Percentiles rank a stretch among this genome's conserved stretches.
These are phyloP conservation scores for Aphanoascus verrucosus DNA, from an alignment of 2,329 filamentous ascomycete genomes.

Conservation along the genomic window DNA sequence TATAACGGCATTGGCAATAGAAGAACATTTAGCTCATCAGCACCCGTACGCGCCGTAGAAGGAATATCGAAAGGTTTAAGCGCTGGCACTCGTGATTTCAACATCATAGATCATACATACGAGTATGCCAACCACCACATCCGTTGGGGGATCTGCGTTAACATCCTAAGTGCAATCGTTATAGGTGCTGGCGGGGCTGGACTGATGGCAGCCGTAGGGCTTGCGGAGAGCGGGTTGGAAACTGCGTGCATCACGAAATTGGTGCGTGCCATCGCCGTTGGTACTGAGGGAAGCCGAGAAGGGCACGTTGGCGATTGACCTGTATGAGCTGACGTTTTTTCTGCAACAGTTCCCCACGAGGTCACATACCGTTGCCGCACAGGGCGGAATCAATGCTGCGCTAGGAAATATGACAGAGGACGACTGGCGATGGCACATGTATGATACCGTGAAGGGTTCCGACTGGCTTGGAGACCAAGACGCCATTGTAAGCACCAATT, in stretches of 20 bases:
- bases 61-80: background rate
- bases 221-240: constrained; percentile 18
- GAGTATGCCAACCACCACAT: constrained; percentile 14
- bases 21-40: constrained; percentile 1
- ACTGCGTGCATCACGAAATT: constrained; percentile 19
- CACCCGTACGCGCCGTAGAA: background rate
- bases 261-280: constrained; percentile 6
- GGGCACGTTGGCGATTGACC: background rate
- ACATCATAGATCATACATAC: constrained; percentile 19
- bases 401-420: constrained; percentile 75
- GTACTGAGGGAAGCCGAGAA: background rate
- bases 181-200: constrained; percentile 17
- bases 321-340: background rate
- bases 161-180: constrained; percentile 16
- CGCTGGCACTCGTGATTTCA: background rate
- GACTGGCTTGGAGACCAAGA: constrained; percentile 98
- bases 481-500: constrained; percentile 49
- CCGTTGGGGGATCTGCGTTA: background rate
- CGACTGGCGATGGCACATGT: constrained; percentile 99
- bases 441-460: constrained; percentile 94
- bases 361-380: constrained; percentile 29
- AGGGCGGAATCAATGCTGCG: constrained; percentile 44
- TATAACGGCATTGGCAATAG: background rate
- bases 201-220: constrained; percentile 18
- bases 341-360: constrained; percentile 17